phyloP scores from a whole-genome alignment of 2,329 filamentous ascomycete species.

The Phoma sp. region DNA sequence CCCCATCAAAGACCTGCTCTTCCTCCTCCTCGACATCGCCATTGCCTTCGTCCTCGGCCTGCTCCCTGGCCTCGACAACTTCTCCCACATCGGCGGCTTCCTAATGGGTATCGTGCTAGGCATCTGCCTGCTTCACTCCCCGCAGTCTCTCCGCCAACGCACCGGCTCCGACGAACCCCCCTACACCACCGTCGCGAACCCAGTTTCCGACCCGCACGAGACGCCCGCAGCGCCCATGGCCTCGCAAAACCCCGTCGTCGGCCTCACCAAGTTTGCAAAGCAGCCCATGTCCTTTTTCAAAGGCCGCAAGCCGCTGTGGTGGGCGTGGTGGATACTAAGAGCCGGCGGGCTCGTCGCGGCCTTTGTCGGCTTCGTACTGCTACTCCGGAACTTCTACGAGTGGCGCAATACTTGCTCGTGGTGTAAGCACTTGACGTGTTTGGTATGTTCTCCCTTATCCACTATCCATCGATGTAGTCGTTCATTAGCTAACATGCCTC shows the following conservation, averaged over 20 bases:
- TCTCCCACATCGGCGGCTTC: conserved; percentile 95
- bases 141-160: conserved; percentile 75
- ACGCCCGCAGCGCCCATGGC: conserved; percentile 14
- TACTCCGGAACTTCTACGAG: conserved; percentile 91
- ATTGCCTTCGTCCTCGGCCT: conserved; percentile 93
- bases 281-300: conserved; percentile 79
- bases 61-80: conserved; percentile 93
- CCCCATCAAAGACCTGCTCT: conserved; percentile 84
- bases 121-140: conserved; percentile 86
- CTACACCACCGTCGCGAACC: conserved; percentile 68
- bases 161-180: conserved; percentile 73
- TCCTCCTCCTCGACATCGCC: conserved; percentile 82
- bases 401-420: conserved; percentile 78
- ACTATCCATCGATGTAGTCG: neutral
- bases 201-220: conserved; percentile 23
- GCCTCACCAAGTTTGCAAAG: conserved; percentile 54
- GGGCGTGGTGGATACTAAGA: conserved; percentile 93
- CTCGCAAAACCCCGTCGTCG: conserved; percentile 17
- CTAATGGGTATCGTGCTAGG: conserved; percentile 89
- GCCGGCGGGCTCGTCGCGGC: conserved; percentile 79
- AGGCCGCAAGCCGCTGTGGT: conserved; percentile 91
- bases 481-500: no score
- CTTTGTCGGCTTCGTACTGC: conserved; percentile 81
- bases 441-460: conserved; percentile 67
- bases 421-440: conserved; percentile 94